Evolutionary conservation across 176 grass and related monocot genomes (phyloP), one percentile per base, ranked within the genome.

Genomic region (Cenchrus fungigraminus): DNA sequence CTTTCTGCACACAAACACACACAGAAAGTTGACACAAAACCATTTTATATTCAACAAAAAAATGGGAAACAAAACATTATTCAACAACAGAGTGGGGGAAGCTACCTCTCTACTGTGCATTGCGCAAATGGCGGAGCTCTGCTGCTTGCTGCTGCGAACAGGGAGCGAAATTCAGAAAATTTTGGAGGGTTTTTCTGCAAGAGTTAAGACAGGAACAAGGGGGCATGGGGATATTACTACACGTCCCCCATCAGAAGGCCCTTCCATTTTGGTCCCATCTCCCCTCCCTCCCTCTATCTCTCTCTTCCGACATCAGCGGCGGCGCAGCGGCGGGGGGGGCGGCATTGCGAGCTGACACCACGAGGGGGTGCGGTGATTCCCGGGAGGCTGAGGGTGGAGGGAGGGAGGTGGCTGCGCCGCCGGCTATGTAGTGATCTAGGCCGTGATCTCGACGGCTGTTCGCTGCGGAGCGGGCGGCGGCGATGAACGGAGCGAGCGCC

Each of bases 401-500:
- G 20, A 56, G 32, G 80, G 43, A 16, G 59, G 55, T 12, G 63
- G 47, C 42, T 54, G 47, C 52, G 62, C 51, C 22, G 19, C 60
- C 3, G 59, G 60, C 80, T 58, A 90, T 87, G 84, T 28, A 43
- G 70, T 80, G 85, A 87, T 87, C 79, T 43, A 59, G 28, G 40
- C 45, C 83, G 57, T 86, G 79, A 87, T 69, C 79, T 55, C 76
- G 76, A 65, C 70, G 70, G 75, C 61, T 63, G 37, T 63, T 83
- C 68, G 37, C 65, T 44, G 73, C 63, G 52, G 68, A 58, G 59
- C 29, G 46, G 29, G 43, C 71, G 84, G 67, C 59, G 69, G 69
- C 31, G 76, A 91, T 91, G 89, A 80, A 90, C 79, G 88, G 79
- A 1, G 12, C 84, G 17, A 58, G 45, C 53, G 58, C 87, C 67